Base-by-base conservation (phyloP, 352 stramenopile species). In the Saprolegnia parasitica region DNA sequence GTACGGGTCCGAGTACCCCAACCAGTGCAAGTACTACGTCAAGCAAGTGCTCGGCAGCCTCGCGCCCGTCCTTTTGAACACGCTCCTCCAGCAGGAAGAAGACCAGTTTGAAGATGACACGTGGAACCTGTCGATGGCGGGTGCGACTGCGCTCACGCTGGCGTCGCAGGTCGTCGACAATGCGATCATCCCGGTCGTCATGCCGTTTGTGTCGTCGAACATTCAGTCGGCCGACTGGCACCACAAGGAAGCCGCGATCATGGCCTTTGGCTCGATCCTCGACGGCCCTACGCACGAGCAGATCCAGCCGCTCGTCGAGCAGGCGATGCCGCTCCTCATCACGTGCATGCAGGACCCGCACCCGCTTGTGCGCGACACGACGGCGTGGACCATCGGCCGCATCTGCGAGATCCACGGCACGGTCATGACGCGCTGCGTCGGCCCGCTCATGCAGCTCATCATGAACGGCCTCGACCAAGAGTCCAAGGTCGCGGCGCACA, bases 201-300 rank as follows among this genome's bases (percentile, higher is more conserved):
- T 99, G 78, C 79, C 81, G 8, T 99, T 99, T 76, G 96, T 99
- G 52, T 92, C 87, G 35, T 74, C 89, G 63, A 97, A 98, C 73
- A 98, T 99, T 58, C 83, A 97, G 66, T 95, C 83, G 73, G 80
- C 86, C 29, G 91, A 99, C 61, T 99, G 97, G 97, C 89, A 90
- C 40, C 78, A 90, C 42, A 96, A 98, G 65, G 96, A 99, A 77
- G 96, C 97, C 1, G 91, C 95, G 4, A 97, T 98, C 45, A 98
- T 99, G 93, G 94, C 95, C 5, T 99, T 99, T 70, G 94, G 93
- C 54, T 97, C 89, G 55, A 98, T 99, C 64, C 73, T 99, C 4
- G 95, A 98, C 40, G 96, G 96, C 52, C 91, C 95, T 2, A 81
- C 85, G 42, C 88, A 88, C n/a, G 77, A 91, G 8, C 94, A 92